Conservation (phyloP, 306 rosid genomes). For the Trichosanthes truncata region DNA sequence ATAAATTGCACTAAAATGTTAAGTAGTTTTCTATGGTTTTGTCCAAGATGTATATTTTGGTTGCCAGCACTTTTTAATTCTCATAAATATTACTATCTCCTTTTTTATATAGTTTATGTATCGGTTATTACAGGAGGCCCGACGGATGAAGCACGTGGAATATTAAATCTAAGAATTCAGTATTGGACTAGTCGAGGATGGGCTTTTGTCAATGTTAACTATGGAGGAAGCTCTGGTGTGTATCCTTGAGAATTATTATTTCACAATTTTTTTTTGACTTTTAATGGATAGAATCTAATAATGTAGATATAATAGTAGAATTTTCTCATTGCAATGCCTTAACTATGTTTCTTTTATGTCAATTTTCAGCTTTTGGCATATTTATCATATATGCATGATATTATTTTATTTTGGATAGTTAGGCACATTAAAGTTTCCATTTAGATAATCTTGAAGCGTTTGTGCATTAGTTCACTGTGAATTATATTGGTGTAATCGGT, state of each 20-base stretch:
- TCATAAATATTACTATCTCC: background rate
- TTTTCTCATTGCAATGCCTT: background rate
- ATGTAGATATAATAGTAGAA: background rate
- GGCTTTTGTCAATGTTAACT: conserved; percentile 80
- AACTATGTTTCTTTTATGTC: background rate
- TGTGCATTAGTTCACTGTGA: background rate
- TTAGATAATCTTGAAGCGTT: background rate
- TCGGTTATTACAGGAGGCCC: conserved; percentile 74
- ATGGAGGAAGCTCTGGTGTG: conserved; percentile 98
- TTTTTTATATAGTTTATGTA: conserved; percentile 2
- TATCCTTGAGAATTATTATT: background rate
- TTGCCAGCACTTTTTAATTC: background rate
- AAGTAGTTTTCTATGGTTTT: background rate
- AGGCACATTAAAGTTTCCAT: background rate
- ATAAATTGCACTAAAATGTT: background rate
- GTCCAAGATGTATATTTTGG: background rate
- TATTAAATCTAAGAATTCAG: conserved; percentile 59
- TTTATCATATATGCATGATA: background rate
- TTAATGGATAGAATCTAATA: background rate
- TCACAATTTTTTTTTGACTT: background rate
- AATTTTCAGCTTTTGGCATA: background rate
- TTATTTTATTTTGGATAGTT: background rate
- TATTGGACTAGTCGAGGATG: conserved; percentile 95
- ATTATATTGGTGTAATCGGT: background rate
- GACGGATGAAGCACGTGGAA: conserved; percentile 72